Base-by-base conservation (phyloP, 2,329 filamentous ascomycete species). In the Lithohypha guttulata region DNA sequence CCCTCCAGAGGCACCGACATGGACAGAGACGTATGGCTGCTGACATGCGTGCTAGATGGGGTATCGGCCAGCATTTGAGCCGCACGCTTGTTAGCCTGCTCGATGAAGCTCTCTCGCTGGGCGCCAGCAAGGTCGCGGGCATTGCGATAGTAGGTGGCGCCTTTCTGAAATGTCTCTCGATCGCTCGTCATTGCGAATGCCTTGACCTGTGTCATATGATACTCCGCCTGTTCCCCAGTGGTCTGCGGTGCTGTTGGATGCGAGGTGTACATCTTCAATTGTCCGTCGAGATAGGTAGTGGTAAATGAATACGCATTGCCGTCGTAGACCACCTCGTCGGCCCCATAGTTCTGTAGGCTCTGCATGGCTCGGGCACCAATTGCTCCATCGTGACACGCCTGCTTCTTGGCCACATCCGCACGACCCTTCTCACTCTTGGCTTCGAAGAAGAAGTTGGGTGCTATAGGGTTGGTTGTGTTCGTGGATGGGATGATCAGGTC, bases 141-240 rank as follows among this genome's bases (percentile, higher is more conserved):
- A 50, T 68, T 66, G 32, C 63, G 55, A 43, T 63, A 62, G 34
- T 59, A 59, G 2, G 53, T 53, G 6, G 52, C 55, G 13, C 62
- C 64, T 38, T 55, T 10, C 11, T 51, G 31, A 41, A 64, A 67
- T 2, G 33, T 48, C 2, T 62, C 48, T 3, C 33, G 19, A 34
- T 47, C 41, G 21, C 33, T 34, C 0, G 53, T 62, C 49, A 66
- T 43, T 2, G 2, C 41, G 23, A 28, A 64, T 2, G n/a, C 34
- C 0, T 43, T 34, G 0, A 66, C 2, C 34, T 58, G 47, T 8
- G 58, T 63, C 59, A 66, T 68, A 34, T 65, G 53, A 50, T 66
- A 68, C 34, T 47, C 44, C 3, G 37, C 27, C 29, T 38, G 56
- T 46, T 44, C 57, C 45, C 42, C 39, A 38, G 42, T 28, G 31